These are phyloP conservation scores for Arthrocladium fulminans DNA, from an alignment of 2,329 filamentous ascomycete genomes.

Conservation along the genomic window DNA sequence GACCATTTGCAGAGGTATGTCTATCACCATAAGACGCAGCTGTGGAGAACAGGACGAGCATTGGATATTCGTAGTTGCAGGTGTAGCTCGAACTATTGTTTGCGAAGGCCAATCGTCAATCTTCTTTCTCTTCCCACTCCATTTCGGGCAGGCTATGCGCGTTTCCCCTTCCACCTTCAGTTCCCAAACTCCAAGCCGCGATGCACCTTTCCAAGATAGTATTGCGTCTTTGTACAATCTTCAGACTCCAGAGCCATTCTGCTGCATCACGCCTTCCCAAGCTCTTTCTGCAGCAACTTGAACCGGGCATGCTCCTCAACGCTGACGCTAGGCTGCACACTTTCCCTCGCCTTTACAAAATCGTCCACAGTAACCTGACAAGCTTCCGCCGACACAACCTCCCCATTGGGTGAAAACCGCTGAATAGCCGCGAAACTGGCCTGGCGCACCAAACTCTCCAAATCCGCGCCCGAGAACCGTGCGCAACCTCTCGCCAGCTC, in stretches of 20 bases:
- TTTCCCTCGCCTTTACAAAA: slow-evolving; percentile 15
- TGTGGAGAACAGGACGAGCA: background rate
- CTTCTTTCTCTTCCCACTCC: no score
- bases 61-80: background rate
- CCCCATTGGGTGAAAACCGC: slow-evolving; percentile 30
- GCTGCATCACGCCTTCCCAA: slow-evolving; percentile 27
- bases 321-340: slow-evolving; percentile 29
- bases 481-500: slow-evolving; percentile 62
- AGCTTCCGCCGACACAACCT: slow-evolving; percentile 36
- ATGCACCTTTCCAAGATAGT: no score
- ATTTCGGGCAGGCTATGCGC: no score
- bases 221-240: no score
- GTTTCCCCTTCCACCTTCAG: no score
- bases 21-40: background rate
- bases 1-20: background rate
- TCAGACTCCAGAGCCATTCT: background rate
- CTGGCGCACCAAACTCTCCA: slow-evolving; percentile 50
- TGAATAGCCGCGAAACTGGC: slow-evolving; percentile 51
- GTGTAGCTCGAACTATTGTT: background rate
- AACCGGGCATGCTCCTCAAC: slow-evolving; percentile 52
- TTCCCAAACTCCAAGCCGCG: no score
- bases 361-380: slow-evolving; percentile 15
- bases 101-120: no score
- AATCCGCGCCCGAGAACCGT: slow-evolving; percentile 66
- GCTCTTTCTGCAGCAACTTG: slow-evolving; percentile 44